These are phyloP conservation scores for Thielaviopsis ethacetica DNA, from an alignment of 2,329 filamentous ascomycete species.

Conservation along the genomic window DNA sequence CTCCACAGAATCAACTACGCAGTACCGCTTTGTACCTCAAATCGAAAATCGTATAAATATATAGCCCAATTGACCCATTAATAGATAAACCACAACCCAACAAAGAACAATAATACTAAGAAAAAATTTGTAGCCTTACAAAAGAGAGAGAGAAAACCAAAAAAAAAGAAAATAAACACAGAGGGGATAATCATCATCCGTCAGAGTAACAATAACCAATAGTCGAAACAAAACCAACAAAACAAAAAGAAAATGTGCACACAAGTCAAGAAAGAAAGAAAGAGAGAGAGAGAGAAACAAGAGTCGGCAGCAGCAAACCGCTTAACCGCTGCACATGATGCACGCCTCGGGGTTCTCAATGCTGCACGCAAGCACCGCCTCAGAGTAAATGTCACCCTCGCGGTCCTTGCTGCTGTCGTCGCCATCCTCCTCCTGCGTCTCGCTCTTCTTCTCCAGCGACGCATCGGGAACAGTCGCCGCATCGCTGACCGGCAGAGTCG, in stretches of 20 bases:
- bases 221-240: background rate
- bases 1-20: too few relatives aligned
- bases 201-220: background rate
- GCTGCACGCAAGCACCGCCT: constrained; percentile 82
- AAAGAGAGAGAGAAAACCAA: background rate
- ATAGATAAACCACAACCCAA: background rate
- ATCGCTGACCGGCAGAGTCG: constrained; percentile 51
- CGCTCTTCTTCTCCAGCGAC: constrained; percentile 33
- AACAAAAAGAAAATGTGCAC: background rate
- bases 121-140: background rate
- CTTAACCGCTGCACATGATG: constrained; percentile 89
- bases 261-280: background rate
- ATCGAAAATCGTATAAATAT: background rate
- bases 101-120: background rate
- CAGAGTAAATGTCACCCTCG: constrained; percentile 88
- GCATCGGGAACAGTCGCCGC: constrained; percentile 49
- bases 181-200: background rate
- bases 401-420: constrained; percentile 55
- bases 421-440: constrained; percentile 54
- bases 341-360: constrained; percentile 95
- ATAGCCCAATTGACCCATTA: constrained; percentile 1
- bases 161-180: background rate
- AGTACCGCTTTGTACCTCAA: too few relatives aligned
- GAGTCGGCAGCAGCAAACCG: background rate
- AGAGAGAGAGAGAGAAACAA: background rate